Conservation (phyloP, 1,284 basidiomycete species). For the Bondarzewia mesenterica region DNA sequence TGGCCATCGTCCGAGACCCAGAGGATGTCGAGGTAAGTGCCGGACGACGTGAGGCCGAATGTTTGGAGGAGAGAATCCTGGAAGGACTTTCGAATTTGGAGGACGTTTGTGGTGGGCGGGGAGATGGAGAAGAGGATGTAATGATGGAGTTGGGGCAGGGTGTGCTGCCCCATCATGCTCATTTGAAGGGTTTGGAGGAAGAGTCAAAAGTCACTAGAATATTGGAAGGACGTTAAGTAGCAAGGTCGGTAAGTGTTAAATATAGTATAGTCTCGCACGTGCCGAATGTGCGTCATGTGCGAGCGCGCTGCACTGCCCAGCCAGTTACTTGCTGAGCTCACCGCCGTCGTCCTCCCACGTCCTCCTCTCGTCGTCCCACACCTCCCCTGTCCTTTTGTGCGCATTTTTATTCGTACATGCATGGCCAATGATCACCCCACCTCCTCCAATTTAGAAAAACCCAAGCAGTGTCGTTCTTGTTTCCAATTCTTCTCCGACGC, state of each 20-base stretch:
- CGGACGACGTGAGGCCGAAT: conserved; percentile 32
- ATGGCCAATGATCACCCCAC: not conserved
- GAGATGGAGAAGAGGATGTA: conserved; percentile 32
- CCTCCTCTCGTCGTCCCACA: not conserved
- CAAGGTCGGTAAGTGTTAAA: too few relatives aligned
- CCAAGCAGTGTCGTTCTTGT: not conserved
- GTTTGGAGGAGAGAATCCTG: conserved; percentile 35
- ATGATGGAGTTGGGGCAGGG: conserved; percentile 17
- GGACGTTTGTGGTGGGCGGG: conserved; percentile 26
- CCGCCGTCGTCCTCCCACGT: not conserved
- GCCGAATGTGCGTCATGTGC: too few relatives aligned
- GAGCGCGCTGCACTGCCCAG: too few relatives aligned
- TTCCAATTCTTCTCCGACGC: not conserved
- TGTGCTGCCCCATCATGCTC: too few relatives aligned
- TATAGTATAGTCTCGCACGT: too few relatives aligned
- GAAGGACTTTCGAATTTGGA: conserved; percentile 31
- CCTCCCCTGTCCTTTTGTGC: too few relatives aligned
- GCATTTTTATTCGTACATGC: not conserved
- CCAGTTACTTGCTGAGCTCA: too few relatives aligned
- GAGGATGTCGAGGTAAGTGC: conserved; percentile 34
- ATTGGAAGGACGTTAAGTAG: too few relatives aligned
- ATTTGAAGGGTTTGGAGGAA: too few relatives aligned
- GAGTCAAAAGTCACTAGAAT: too few relatives aligned
- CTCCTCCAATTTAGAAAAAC: too few relatives aligned
- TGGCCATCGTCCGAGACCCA: conserved; percentile 25